Evolutionary conservation across 345 rosid genomes (phyloP), one percentile per base, ranked within the genome.

Genomic region (Lepidium aucheri): DNA sequence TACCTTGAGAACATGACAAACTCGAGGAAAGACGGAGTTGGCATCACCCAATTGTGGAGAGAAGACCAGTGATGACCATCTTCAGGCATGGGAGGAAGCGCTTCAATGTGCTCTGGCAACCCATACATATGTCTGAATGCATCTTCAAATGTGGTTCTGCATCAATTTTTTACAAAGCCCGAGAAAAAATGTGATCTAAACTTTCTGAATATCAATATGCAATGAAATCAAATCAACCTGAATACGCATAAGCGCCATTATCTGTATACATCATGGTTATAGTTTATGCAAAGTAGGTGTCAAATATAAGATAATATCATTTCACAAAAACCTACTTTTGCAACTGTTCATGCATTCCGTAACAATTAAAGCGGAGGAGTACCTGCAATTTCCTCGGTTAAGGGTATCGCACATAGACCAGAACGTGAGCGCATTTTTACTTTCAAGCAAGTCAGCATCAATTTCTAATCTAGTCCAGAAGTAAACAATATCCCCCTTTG

Each of bases 21-120:
- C 79, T 94, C 97, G 51, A 94, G 79, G 76, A 90, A 90, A 57
- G 96, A 90, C 63, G 96, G 83, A 43, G 99, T 94, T 64, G 95
- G 99, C 97, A 94, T 90, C 76, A 86, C 95, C 99, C 99, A 94
- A 65, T 95, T 79, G 74, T 94, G 95, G 67, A 90, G 82, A 57
- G 91, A 74, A 67, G 97, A 94, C 99, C 99, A 94, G 72, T 79
- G 78, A 62, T 88, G 84, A 66, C 89, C 90, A 80, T 88, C 99
- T 70, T 78, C 86, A 20, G 97, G 97, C 99, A 90, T 94, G 46
- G 96, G 96, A 10, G 97, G 97, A 73, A 90, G 96, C 75, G 80
- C 92, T 72, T 86, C 95, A 15, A 82, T 35, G 74, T 82, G 65
- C 62, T 82, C 69, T 60, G 96, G 97, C 49, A 94, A 74, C 35